Evolutionary conservation across 495 filamentous ascomycete species (phyloP), one percentile per base, ranked within the genome.

Genomic region (Lichina pygmaea): DNA sequence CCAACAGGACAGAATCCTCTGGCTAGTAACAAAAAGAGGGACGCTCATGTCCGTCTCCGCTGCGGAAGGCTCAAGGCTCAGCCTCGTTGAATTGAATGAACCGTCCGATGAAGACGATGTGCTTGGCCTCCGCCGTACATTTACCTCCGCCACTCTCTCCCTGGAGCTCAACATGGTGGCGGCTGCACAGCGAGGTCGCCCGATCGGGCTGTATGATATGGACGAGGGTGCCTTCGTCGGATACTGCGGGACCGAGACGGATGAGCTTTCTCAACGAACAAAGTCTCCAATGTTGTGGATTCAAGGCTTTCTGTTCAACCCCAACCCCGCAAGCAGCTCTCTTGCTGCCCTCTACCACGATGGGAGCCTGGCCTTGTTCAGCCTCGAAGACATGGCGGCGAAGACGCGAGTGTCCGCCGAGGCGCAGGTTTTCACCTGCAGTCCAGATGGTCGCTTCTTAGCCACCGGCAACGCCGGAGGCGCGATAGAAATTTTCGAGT

Each of bases 401-500:
- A 0, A 42, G 17, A 43, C 46, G 13, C 43, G 46, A n/a, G 30
- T 49, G 9, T 47, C 41, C 9, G 51, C 51, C 42, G 33, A 53
- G 31, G 48, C 46, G 17, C 45, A 47, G 47, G 46, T 45, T 2
- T 52, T 59, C 43, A 50, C 54, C 6, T 32, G 50, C n/a, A 56
- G 52, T 36, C 50, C 56, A 12, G 50, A 61, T 47, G 60, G 60
- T 11, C 49, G 48, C 15, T 46, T 55, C 7, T 51, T 63, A 16
- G 58, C 52, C 6, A 48, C 41, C 12, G 59, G 44, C 0, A 49
- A 47, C n/a, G 51, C 43, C 2, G 15, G 13, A 36, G 60, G 60
- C 8, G 57, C 46, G 8, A 52, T 63, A 15, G 44, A 53, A 16
- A 44, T 63, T 3, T 61, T 51, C 51, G 57, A 63, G 16, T 63